phyloP scores from a whole-genome alignment of 768 basidiomycete species.

The Suillus subalutaceus region DNA sequence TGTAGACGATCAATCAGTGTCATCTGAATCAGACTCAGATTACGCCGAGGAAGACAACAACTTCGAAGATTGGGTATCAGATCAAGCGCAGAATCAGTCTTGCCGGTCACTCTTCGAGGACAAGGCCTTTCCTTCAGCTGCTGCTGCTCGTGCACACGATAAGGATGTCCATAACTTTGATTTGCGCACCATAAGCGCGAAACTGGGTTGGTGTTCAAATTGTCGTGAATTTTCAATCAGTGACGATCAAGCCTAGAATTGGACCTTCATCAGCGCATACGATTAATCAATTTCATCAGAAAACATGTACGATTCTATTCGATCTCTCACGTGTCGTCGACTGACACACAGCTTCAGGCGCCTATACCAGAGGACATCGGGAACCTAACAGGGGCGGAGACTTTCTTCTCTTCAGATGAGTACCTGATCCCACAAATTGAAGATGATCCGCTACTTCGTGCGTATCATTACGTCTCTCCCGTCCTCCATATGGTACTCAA shows the following conservation, averaged over 20 bases:
- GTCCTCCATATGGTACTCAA: not conserved
- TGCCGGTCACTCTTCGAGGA: conserved; percentile 81
- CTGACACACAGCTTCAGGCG: conserved; percentile 45
- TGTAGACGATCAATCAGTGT: conserved; percentile 14
- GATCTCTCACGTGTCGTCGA: not conserved
- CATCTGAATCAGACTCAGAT: conserved; percentile 28
- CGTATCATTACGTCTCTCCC: conserved; percentile 30
- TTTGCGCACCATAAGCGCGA: conserved; percentile 50
- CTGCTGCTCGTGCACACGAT: conserved; percentile 67
- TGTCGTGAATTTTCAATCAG: not conserved
- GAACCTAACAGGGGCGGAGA: conserved; percentile 57
- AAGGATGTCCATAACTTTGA: conserved; percentile 62
- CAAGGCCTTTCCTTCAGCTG: conserved; percentile 56
- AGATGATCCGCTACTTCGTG: conserved; percentile 90
- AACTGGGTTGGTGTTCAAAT: conserved; percentile 51
- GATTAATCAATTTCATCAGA: conserved; percentile 86
- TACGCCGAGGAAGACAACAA: conserved; percentile 53
- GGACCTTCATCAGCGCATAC: conserved; percentile 79
- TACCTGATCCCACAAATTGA: conserved; percentile 82
- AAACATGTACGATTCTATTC: conserved; percentile 53
- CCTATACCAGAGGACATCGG: conserved; percentile 46
- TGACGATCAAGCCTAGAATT: conserved; percentile 47
- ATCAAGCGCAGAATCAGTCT: conserved; percentile 52
- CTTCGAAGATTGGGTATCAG: conserved; percentile 83
- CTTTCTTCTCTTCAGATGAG: conserved; percentile 72